Conservation (phyloP, 768 basidiomycete genomes). For the Hortiboletus flavorubellus region DNA sequence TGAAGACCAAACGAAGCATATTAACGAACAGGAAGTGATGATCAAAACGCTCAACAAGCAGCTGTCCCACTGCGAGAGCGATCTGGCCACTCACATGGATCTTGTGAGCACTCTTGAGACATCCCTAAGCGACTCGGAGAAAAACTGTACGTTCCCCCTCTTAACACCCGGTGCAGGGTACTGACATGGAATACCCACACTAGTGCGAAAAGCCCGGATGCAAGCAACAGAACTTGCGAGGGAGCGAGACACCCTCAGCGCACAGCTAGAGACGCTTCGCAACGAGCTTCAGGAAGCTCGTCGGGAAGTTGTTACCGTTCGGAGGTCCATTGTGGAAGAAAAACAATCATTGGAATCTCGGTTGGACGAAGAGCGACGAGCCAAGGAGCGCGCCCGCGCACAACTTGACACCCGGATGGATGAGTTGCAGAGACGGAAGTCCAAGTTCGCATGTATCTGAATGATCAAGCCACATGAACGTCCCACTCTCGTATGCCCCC, state of each 20-base stretch:
- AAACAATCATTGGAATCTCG: slow-evolving; percentile 82
- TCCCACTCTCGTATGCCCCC: slow-evolving; percentile 4
- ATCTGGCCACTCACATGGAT: slow-evolving; percentile 90
- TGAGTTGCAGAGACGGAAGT: slow-evolving; percentile 79
- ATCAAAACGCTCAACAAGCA: slow-evolving; percentile 94
- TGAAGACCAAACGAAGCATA: slow-evolving; percentile 69
- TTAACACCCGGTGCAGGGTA: neutral
- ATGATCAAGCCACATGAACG: slow-evolving; percentile 9
- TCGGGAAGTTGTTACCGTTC: slow-evolving; percentile 72
- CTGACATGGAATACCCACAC: slow-evolving; percentile 9
- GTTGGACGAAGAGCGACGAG: slow-evolving; percentile 81
- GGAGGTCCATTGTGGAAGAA: slow-evolving; percentile 81
- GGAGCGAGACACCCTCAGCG: slow-evolving; percentile 74
- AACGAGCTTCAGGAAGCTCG: slow-evolving; percentile 74
- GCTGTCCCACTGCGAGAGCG: slow-evolving; percentile 87
- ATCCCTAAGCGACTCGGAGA: slow-evolving; percentile 87
- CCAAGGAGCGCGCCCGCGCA: slow-evolving; percentile 84
- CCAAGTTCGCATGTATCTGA: slow-evolving; percentile 89
- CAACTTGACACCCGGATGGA: slow-evolving; percentile 89
- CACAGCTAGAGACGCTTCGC: slow-evolving; percentile 63
- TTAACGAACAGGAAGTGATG: slow-evolving; percentile 86
- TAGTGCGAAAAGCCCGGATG: slow-evolving; percentile 92
- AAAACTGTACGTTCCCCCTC: slow-evolving; percentile 66
- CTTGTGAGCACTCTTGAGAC: slow-evolving; percentile 80
- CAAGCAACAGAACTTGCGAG: slow-evolving; percentile 87